A percentile compares a stretch with the other conserved stretches of the same genome.
Conservation (phyloP, 352 stramenopile species). For the Globisporangium cylindrosporum region DNA sequence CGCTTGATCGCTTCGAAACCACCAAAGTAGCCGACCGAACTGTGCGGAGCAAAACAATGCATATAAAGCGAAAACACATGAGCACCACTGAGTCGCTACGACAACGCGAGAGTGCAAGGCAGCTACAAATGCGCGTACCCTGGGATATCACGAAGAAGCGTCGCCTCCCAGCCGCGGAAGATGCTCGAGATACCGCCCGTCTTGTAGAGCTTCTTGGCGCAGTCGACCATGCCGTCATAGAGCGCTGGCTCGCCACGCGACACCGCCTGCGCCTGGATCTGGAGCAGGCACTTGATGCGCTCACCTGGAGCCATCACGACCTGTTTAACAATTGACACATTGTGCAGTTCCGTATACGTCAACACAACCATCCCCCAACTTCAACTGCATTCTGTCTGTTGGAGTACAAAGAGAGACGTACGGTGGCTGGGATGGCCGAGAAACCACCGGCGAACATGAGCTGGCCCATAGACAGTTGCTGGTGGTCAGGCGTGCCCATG, state of each 20-base stretch:
- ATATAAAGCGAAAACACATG: neutral
- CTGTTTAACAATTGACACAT: slow-evolving; percentile 1
- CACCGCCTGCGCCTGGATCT: slow-evolving; percentile 90
- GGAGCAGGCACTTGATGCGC: slow-evolving; percentile 95
- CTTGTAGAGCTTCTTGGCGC: slow-evolving; percentile 90
- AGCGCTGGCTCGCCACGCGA: slow-evolving; percentile 74
- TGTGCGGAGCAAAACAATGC: slow-evolving; percentile 19
- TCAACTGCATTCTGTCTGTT: neutral
- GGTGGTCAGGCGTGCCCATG: slow-evolving; percentile 47
- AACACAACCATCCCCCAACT: neutral
- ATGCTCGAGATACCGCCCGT: slow-evolving; percentile 91
- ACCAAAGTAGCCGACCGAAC: slow-evolving; percentile 94
- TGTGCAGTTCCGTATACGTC: neutral
- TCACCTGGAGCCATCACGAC: slow-evolving; percentile 95
- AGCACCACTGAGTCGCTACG: neutral
- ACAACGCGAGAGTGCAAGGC: neutral
- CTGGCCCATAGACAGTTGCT: slow-evolving; percentile 74
- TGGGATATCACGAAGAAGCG: slow-evolving; percentile 92
- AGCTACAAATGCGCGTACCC: slow-evolving; percentile 50
- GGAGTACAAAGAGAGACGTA: slow-evolving; percentile 4
- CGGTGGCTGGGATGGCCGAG: slow-evolving; percentile 83
- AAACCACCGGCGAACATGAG: slow-evolving; percentile 91
- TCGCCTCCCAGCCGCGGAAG: slow-evolving; percentile 94
- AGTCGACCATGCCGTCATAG: slow-evolving; percentile 96
- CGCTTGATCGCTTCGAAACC: slow-evolving; percentile 93